Evolutionary conservation across 148 eudicot genomes (phyloP).

Genomic region (Cornus suecica): DNA sequence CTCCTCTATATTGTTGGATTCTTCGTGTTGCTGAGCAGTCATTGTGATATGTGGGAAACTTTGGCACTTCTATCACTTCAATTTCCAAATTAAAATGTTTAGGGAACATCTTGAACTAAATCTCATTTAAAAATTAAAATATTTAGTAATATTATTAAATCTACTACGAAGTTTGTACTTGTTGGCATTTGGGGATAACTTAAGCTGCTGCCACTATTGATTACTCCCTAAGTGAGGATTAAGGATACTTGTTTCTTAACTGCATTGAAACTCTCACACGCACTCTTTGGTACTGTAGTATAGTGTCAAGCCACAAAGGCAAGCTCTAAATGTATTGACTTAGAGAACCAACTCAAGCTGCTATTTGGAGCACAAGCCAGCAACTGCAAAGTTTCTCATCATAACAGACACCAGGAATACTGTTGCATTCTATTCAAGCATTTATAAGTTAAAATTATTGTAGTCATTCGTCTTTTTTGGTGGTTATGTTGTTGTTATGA

Average conservation of each 20-base stretch:
- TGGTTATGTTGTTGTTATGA: neutral
- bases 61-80: neutral
- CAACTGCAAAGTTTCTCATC: neutral
- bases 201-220: neutral
- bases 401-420: neutral
- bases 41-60: neutral
- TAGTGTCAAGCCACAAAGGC: neutral
- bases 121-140: neutral
- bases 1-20: too few relatives aligned
- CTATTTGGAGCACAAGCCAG: neutral
- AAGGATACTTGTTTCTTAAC: neutral
- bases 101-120: neutral
- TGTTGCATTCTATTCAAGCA: neutral
- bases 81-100: neutral
- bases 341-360: neutral
- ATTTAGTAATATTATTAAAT: too few relatives aligned
- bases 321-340: neutral
- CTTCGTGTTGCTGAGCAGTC: too few relatives aligned
- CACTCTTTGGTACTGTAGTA: neutral
- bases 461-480: neutral
- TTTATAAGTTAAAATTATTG: neutral
- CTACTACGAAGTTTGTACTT: neutral
- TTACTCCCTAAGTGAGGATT: neutral
- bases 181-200: neutral
- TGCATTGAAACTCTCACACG: neutral